Evolutionary conservation across 2,329 filamentous ascomycete species (phyloP).

Genomic region (Dryadomyces quercus-mongolicae): DNA sequence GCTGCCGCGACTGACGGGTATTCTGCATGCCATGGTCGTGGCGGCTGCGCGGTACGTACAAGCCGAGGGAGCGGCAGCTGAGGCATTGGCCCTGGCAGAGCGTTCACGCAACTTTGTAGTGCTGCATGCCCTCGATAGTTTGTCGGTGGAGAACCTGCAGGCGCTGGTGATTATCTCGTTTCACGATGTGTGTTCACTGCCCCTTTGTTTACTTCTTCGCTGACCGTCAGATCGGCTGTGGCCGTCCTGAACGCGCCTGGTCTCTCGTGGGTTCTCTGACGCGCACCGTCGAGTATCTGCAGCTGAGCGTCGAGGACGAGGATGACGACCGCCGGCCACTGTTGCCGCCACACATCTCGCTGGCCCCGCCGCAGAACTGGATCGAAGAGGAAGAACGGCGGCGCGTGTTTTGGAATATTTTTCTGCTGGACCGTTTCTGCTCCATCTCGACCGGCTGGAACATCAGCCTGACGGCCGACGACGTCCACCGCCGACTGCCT

Average conservation of each 20-base stretch:
- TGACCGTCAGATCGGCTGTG: conserved; percentile 17
- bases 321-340: conserved; percentile 15
- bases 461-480: conserved; percentile 19
- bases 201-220: conserved; percentile 6
- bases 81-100: neutral
- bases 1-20: conserved; percentile 15
- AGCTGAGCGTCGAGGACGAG: conserved; percentile 22
- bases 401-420: conserved; percentile 26
- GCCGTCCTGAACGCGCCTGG: conserved; percentile 20
- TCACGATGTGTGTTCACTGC: conserved; percentile 16
- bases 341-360: conserved; percentile 15
- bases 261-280: conserved; percentile 23
- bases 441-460: conserved; percentile 19
- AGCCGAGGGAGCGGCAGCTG: neutral
- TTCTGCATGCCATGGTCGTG: conserved; percentile 22
- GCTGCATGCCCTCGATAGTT: conserved; percentile 18
- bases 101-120: conserved; percentile 15
- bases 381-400: conserved; percentile 17
- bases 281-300: conserved; percentile 23
- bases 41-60: conserved; percentile 14
- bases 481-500: conserved; percentile 21
- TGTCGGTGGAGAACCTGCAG: conserved; percentile 22
- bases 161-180: conserved; percentile 22
- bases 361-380: conserved; percentile 19
- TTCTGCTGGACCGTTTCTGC: conserved; percentile 22